Conservation (phyloP, 495 filamentous ascomycete species). For the Xylaria bambusicola region DNA sequence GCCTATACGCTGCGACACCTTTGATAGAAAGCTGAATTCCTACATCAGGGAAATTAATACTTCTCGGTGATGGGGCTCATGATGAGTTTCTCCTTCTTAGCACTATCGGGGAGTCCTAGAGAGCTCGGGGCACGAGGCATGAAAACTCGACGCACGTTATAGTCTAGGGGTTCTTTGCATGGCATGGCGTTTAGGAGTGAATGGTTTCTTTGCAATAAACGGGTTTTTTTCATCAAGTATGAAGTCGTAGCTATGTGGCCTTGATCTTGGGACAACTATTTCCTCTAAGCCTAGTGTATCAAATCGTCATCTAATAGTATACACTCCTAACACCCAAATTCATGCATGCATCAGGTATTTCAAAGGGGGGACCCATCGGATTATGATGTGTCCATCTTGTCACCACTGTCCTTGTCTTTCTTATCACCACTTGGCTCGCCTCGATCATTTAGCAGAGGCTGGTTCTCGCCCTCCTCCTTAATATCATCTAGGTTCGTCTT, state of each 20-base stretch:
- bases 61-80: conserved; percentile 33
- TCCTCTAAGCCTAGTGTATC: neutral
- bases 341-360: conserved; percentile 19
- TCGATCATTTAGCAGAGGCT: conserved; percentile 65
- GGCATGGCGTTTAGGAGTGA: conserved; percentile 34
- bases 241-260: neutral
- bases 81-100: conserved; percentile 2
- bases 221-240: neutral
- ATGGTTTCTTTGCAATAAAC: conserved; percentile 1
- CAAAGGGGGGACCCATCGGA: conserved; percentile 4
- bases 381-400: conserved; percentile 89
- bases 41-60: conserved; percentile 66
- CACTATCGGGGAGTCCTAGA: conserved; percentile 11
- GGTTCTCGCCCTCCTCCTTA: conserved; percentile 74
- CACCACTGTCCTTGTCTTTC: conserved; percentile 65
- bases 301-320: conserved; percentile 28
- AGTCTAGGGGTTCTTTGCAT: conserved; percentile 15
- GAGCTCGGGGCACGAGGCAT: neutral
- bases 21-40: conserved; percentile 78
- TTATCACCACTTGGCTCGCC: conserved; percentile 68
- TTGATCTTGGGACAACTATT: neutral
- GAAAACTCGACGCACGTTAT: conserved; percentile 3
- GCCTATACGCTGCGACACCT: conserved; percentile 92
- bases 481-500: conserved; percentile 79
- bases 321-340: conserved; percentile 29